A percentile compares a stretch with the other conserved stretches of the same genome.
Conservation (phyloP, 305 asterid species). For the Solanum hybrid region DNA sequence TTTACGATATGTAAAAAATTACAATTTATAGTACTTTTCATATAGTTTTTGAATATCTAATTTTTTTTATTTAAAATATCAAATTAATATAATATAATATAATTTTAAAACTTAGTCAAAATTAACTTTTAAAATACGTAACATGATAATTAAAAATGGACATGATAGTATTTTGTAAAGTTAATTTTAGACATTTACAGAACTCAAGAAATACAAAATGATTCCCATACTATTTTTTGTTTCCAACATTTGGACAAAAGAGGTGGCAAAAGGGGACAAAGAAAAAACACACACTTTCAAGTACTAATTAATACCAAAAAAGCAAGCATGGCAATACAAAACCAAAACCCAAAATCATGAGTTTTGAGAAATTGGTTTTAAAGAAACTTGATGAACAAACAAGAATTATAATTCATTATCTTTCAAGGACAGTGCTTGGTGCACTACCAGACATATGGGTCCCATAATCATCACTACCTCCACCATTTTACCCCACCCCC, state of each 20-base stretch:
- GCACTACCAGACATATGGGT: constrained; percentile 54
- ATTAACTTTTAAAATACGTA: accelerated
- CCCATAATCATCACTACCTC: constrained; percentile 43
- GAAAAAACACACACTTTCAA: neutral
- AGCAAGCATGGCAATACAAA: neutral
- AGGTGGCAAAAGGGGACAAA: neutral
- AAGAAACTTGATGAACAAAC: constrained; percentile 5
- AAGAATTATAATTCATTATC: neutral
- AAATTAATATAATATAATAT: too few species aligned
- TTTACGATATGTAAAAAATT: too few species aligned
- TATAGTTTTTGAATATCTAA: too few species aligned
- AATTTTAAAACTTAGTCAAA: too few species aligned
- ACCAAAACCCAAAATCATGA: neutral
- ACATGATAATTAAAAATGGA: too few species aligned
- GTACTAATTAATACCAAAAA: neutral
- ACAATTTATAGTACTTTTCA: too few species aligned
- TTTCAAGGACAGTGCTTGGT: constrained; percentile 17
- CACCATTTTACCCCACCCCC: constrained; percentile 28
- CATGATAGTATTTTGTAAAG: neutral
- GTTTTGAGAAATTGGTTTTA: neutral
- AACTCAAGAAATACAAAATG: constrained; percentile 1
- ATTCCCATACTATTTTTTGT: neutral
- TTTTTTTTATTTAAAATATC: too few species aligned
- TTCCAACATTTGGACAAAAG: constrained; percentile 7
- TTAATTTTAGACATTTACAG: neutral